Evolutionary conservation across 768 basidiomycete species (phyloP).

Genomic region (Cubamyces lactineus): DNA sequence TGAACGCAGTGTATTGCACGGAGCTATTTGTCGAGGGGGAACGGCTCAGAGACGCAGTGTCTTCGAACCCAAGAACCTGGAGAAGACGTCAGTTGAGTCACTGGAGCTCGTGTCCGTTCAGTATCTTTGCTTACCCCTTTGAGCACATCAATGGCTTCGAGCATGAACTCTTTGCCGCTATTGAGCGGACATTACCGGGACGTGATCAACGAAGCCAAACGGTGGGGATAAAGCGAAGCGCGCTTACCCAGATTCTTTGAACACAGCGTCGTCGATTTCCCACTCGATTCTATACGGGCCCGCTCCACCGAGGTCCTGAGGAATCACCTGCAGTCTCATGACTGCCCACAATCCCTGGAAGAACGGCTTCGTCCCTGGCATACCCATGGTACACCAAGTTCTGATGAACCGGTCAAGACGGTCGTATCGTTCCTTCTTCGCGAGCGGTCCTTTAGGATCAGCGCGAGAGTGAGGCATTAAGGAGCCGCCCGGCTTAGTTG

Average conservation of each 20-base stretch:
- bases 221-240: conserved; percentile 17
- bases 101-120: not conserved
- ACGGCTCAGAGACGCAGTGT: conserved; percentile 43
- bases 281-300: conserved; percentile 75
- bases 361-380: conserved; percentile 91
- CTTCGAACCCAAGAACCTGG: conserved; percentile 76
- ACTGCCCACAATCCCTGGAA: conserved; percentile 77
- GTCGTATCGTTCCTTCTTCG: conserved; percentile 78
- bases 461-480: conserved; percentile 74
- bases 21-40: conserved; percentile 32
- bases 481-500: conserved; percentile 80
- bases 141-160: conserved; percentile 85
- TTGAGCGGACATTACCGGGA: conserved; percentile 29
- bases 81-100: conserved; percentile 20
- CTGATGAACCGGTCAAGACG: conserved; percentile 74
- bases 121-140: conserved; percentile 74
- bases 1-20: conserved; percentile 38
- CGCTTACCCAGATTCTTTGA: conserved; percentile 91
- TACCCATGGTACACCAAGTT: conserved; percentile 83
- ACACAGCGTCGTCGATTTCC: conserved; percentile 94
- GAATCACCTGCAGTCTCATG: conserved; percentile 80
- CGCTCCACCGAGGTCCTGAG: conserved; percentile 80
- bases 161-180: conserved; percentile 94
- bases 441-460: conserved; percentile 62
- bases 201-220: conserved; percentile 25